Percentiles rank a stretch among this genome's conserved stretches.
Evolutionary conservation across 208 protist genomes (phyloP).

Genomic region (Acanthamoeba royreba): DNA sequence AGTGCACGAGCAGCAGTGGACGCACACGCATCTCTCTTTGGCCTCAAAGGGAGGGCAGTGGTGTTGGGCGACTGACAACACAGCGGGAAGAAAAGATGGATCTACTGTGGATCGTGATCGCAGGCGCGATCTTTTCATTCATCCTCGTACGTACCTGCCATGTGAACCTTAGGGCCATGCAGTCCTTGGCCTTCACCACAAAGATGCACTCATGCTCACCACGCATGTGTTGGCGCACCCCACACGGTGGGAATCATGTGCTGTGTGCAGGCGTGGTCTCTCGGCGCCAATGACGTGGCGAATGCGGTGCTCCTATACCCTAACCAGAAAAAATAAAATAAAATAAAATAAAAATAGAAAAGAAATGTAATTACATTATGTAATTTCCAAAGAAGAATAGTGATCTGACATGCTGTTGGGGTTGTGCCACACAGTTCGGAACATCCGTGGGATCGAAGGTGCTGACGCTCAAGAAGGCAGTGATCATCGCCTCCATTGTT

Average conservation of each 20-base stretch:
- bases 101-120: neutral
- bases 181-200: neutral
- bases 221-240: neutral
- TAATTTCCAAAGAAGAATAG: neutral
- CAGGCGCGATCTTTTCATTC: neutral
- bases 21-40: no score
- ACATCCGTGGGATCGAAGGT: conserved; percentile 22
- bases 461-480: neutral
- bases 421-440: neutral
- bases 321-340: neutral
- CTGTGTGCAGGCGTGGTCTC: neutral
- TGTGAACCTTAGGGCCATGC: no score
- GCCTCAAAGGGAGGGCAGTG: no score
- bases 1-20: no score
- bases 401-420: neutral
- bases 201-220: neutral
- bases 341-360: no score
- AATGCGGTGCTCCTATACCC: neutral
- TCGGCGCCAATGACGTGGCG: neutral
- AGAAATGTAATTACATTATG: no score
- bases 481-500: neutral
- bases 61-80: no score
- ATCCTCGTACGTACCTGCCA: neutral
- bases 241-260: no score
- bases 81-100: no score